A percentile compares a stretch with the other conserved stretches of the same genome.
These are phyloP conservation scores for Lepiota venenata DNA, from an alignment of 768 basidiomycete species.

Conservation along the genomic window DNA sequence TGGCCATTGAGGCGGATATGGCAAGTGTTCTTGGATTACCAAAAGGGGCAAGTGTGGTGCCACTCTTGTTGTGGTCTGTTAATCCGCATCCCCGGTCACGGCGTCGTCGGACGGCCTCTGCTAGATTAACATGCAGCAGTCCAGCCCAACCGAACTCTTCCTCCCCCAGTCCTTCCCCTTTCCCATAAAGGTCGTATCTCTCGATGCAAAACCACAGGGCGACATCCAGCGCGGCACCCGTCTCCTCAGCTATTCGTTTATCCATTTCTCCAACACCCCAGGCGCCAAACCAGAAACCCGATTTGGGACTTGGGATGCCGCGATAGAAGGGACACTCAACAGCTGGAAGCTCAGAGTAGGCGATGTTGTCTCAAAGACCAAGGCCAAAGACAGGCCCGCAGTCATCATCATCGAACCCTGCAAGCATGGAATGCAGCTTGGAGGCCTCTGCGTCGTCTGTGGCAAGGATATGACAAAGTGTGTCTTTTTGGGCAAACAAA, in stretches of 20 bases:
- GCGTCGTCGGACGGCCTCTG: neutral
- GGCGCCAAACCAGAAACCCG: constrained; percentile 58
- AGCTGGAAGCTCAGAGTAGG: constrained; percentile 67
- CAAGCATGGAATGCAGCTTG: constrained; percentile 91
- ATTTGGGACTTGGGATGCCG: constrained; percentile 89
- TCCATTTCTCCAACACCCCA: constrained; percentile 44
- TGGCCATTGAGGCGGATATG: no score
- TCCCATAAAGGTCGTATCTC: constrained; percentile 77
- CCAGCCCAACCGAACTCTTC: constrained; percentile 69
- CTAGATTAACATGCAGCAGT: constrained; percentile 15
- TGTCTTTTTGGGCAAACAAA: constrained; percentile 24
- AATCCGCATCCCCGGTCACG: neutral
- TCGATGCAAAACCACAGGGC: constrained; percentile 46
- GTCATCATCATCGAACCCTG: constrained; percentile 85
- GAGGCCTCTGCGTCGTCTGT: constrained; percentile 90
- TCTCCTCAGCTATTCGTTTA: constrained; percentile 83
- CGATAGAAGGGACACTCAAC: constrained; percentile 75
- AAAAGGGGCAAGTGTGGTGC: constrained; percentile 9
- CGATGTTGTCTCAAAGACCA: constrained; percentile 57
- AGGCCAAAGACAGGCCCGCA: constrained; percentile 57
- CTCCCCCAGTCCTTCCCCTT: constrained; percentile 80
- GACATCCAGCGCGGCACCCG: constrained; percentile 67
- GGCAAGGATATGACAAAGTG: constrained; percentile 95
- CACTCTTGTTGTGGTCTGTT: neutral
- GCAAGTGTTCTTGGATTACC: no score